Conservation (phyloP, 2,329 filamentous ascomycete genomes). For the Epichloe hybrida region DNA sequence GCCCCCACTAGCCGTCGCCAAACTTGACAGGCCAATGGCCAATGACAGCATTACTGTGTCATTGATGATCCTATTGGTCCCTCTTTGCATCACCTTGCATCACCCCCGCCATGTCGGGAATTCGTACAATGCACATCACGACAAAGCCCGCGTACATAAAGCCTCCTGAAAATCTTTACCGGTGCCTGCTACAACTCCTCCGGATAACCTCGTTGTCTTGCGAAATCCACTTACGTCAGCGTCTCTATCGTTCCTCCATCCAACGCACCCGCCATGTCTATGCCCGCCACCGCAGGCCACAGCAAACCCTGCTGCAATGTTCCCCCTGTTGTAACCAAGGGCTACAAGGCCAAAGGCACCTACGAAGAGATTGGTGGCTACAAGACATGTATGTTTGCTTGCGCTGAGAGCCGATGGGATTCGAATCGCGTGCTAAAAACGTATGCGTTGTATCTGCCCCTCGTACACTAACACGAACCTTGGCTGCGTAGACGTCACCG, state of each 20-base stretch:
- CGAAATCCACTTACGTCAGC: too few relatives aligned
- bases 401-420: neutral
- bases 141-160: too few relatives aligned
- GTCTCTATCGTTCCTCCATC: neutral
- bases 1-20: neutral
- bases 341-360: constrained; percentile 40
- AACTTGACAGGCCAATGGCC: neutral
- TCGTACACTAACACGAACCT: neutral
- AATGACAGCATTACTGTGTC: too few relatives aligned
- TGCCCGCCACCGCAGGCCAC: constrained; percentile 39
- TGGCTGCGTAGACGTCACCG: constrained; percentile 28
- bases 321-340: constrained; percentile 40
- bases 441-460: neutral
- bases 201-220: too few relatives aligned
- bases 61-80: too few relatives aligned
- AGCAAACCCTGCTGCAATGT: constrained; percentile 45
- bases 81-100: too few relatives aligned
- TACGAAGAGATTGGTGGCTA: constrained; percentile 43
- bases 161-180: too few relatives aligned
- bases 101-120: too few relatives aligned
- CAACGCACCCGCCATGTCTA: constrained; percentile 27
- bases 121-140: too few relatives aligned
- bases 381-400: constrained; percentile 31
- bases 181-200: too few relatives aligned
- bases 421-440: neutral